These are phyloP conservation scores for Dothistroma pini DNA, from an alignment of 2,329 filamentous ascomycete species.

Conservation along the genomic window DNA sequence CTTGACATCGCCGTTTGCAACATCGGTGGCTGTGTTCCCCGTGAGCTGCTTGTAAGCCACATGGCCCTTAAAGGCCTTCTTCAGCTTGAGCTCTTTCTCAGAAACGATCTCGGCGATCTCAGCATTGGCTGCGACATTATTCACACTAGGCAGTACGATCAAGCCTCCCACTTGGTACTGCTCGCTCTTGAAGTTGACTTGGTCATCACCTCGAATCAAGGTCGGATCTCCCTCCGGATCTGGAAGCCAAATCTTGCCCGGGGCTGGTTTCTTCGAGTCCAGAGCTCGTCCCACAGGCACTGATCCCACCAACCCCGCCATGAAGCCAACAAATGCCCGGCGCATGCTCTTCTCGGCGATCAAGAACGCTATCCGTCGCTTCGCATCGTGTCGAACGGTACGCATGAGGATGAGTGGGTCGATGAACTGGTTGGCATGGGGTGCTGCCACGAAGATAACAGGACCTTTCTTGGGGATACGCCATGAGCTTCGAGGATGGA, in stretches of 20 bases:
- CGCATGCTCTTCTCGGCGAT: slow-evolving; percentile 95
- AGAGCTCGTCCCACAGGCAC: slow-evolving; percentile 92
- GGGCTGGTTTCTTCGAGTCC: slow-evolving; percentile 76
- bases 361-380: slow-evolving; percentile 84
- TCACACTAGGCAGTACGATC: slow-evolving; percentile 79
- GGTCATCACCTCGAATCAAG: slow-evolving; percentile 67
- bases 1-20: slow-evolving; percentile 54
- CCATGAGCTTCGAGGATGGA: slow-evolving; percentile 92
- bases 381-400: slow-evolving; percentile 79
- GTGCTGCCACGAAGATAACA: slow-evolving; percentile 91
- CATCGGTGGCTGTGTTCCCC: slow-evolving; percentile 50
- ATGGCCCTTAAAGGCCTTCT: slow-evolving; percentile 78
- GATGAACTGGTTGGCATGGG: slow-evolving; percentile 98
- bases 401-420: slow-evolving; percentile 92
- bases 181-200: slow-evolving; percentile 71
- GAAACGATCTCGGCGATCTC: slow-evolving; percentile 80
- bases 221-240: slow-evolving; percentile 82
- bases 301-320: slow-evolving; percentile 78
- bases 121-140: slow-evolving; percentile 73
- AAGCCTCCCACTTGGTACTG: slow-evolving; percentile 75
- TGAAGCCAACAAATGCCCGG: slow-evolving; percentile 80
- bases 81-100: slow-evolving; percentile 76
- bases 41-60: slow-evolving; percentile 77
- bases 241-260: slow-evolving; percentile 81
- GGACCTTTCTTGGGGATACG: slow-evolving; percentile 85